Evolutionary conservation across 805 yeast species (phyloP).

Genomic region (Spencermartinsiella europaea): DNA sequence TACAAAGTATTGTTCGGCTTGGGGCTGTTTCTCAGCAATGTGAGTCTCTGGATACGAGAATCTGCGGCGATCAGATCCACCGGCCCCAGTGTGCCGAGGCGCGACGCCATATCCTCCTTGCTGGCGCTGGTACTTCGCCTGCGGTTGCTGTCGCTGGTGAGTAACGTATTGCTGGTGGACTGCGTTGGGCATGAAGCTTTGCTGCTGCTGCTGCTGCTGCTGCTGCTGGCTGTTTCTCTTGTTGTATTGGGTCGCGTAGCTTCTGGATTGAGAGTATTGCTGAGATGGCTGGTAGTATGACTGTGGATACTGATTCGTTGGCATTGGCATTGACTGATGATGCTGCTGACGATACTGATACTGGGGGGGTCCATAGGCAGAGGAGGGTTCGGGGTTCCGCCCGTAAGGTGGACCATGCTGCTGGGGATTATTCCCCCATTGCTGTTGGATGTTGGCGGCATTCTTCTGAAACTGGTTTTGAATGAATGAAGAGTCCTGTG

Average conservation of each 20-base stretch:
- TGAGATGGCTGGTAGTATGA: neutral
- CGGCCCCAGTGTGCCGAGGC: conserved; percentile 2
- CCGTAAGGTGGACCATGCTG: no score
- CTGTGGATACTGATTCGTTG: neutral
- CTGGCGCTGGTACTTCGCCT: conserved; percentile 3
- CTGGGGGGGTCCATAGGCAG: neutral
- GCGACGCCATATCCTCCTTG: neutral
- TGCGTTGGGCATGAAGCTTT: conserved; percentile 1
- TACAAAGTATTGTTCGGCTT: conserved; percentile 1
- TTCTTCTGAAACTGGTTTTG: neutral
- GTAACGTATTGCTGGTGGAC: conserved; percentile 3
- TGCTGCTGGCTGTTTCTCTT: conserved; percentile 2
- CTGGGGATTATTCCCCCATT: neutral
- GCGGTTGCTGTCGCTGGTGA: conserved; percentile 1
- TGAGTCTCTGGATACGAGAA: neutral
- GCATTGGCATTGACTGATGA: no score
- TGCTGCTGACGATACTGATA: neutral
- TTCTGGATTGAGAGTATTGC: neutral
- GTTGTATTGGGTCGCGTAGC: neutral
- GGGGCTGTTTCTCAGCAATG: neutral
- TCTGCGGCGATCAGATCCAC: neutral
- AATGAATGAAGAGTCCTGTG: neutral
- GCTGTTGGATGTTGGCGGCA: conserved; percentile 1
- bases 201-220: conserved; percentile 4
- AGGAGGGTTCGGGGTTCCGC: neutral